Base-by-base conservation (phyloP, 352 stramenopile genomes). In the Phytophthora kernoviae region DNA sequence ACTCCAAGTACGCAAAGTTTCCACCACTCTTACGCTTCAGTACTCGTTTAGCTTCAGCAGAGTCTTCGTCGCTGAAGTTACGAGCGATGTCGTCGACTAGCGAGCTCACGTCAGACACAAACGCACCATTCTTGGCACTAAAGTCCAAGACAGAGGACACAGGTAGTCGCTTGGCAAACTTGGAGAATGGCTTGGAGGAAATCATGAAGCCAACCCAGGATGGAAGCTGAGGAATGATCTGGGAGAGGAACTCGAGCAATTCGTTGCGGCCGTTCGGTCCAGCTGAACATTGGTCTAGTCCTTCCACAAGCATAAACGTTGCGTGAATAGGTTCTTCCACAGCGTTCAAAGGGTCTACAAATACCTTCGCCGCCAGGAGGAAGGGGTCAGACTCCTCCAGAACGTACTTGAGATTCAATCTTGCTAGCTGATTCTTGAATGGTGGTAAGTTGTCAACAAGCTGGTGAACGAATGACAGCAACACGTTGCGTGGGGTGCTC, bases 401-500 rank as follows among this genome's bases (percentile, higher is more conserved):
- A 22, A 93, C 81, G 61, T 95, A 95, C 49, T 76, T 77, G 14
- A 95, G 71, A 46, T 95, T 95, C 11, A 95, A 74, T 44, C 87
- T 68, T 9, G 84, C 83, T 37, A 95, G 69, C 52, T 95, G 87
- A 54, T 84, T 85, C 69, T 95, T 92, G 68, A 90, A 95, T 32
- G 42, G 56, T 14, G 84, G 82, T 20, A 93, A 40, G n/a, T 68
- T 79, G 11, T 70, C 54, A 18, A 89, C 73, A n/a, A 95, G 51
- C 56, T 95, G 87, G 56, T 91, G 84, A 48, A 92, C 82, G n/a
- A 95, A 48, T 21, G 87, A 95, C 11, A 93, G 65, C 67, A 95
- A 44, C 40, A 91, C 74, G 46, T 90, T 88, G 22, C 84, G 81
- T 12, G 82, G 81, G 20, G 58, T 77, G 51, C 77, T 89, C 64